Evolutionary conservation across 2,329 filamentous ascomycete species (phyloP), one percentile per base, ranked within the genome.

Genomic region (Talaromyces amestolkiae): DNA sequence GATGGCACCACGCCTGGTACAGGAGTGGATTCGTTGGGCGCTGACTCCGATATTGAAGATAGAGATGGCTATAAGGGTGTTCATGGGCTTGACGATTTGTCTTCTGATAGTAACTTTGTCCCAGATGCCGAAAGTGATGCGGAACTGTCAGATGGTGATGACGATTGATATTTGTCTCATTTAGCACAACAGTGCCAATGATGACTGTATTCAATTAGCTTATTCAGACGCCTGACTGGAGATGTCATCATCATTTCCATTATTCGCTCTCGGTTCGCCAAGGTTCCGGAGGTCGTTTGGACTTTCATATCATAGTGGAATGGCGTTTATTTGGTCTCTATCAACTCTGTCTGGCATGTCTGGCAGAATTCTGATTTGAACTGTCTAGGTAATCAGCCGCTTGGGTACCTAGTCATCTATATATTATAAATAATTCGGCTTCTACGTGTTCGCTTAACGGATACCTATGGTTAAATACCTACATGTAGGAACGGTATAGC

Each of bases 81-180:
- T 53, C 15, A 53, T 33, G 49, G 24, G 49, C 49, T 53, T 33
- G 49, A 53, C 24, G 49, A 53, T 53, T 33, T 53, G 49, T 53
- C 49, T 33, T 53, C 49, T 53, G 49, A 33, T 31, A 53, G 49
- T 53, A 13, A 53, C 33, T n/a, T 24, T 24, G 15, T 33, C 7
- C 24, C 49, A 19, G 49, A 31, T 33, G 49, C 24, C 49, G 49
- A 53, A 17, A 49, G 47, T 49, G 47, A 49, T 49, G 6, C 9
- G 47, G 47, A 49, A 31, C 31, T 31, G 24, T 53, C 24, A n/a
- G 24, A n/a, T 33, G 24, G 24, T 33, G 49, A 33, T 13, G 24
- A 33, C 3, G 24, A 53, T 31, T 33, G 24, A 53, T n/a, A n/a
- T 17, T n/a, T 31, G 3, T 31, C 47, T 27, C 24, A 31, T 53